Base-by-base conservation (phyloP, 2,329 filamentous ascomycete genomes). In the Nigrospora sphaerica region DNA sequence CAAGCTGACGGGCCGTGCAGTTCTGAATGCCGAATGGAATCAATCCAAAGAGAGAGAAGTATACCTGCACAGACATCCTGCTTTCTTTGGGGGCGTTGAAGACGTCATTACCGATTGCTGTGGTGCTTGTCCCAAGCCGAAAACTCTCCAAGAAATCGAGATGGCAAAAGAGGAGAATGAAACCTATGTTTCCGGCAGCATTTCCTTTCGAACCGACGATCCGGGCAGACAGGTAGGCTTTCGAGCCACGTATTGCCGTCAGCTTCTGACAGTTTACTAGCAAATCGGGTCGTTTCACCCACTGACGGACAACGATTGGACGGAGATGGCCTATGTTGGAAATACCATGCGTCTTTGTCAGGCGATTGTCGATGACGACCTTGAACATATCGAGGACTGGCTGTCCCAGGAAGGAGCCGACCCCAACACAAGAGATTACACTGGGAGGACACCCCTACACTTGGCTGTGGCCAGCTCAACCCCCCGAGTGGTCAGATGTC, bases 1-100 rank as follows among this genome's bases (percentile, higher is more conserved):
- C 16, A 13, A 37, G 12, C 39, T 14, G 18, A 33, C 33, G 23
- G 28, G 5, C 14, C 44, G 19, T 35, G 10, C 44, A 68, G 64
- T 95, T 9, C 76, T 95, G 16, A 93, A 95, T 56, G 86, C 86
- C 0, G 87, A 95, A 59, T 95, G 89, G 88, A 95, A 93, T 55
- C 81, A 85, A 52, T 72, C 77, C 1, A 81, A 87, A 50, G 83
- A 89, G 37, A 78, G 88, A n/a, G 72, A 83, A 23, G 83, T 91
- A 1, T 80, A 88, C 50, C 71, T 95, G 6, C 89, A 95, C 65
- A 80, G 89, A 2, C 89, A 95, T 57, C 88, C 89, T 3, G 87
- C 86, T 12, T 95, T 95, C 62, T 92, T 95, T 56, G 88, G 89
- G 1, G 77, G 80, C 31, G 80, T 85, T 6, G 71, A 83, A 46